phyloP scores from a whole-genome alignment of 352 stramenopile species.

The Pythium aphanidermatum region DNA sequence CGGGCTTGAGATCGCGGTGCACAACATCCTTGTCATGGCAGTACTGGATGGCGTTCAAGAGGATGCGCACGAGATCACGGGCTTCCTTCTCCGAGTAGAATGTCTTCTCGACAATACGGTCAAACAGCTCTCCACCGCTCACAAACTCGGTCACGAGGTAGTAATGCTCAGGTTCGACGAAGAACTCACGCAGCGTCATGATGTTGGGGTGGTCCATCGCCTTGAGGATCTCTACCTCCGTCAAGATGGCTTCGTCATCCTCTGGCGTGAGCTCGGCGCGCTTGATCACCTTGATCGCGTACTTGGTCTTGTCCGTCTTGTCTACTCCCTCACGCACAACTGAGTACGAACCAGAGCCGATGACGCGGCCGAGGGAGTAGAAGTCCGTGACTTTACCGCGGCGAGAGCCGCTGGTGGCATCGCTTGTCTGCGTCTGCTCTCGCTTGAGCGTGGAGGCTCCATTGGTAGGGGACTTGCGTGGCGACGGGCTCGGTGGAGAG shows the following conservation, averaged over 20 bases:
- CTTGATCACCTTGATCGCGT: slow-evolving; percentile 89
- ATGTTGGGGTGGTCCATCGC: slow-evolving; percentile 88
- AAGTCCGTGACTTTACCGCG: slow-evolving; percentile 57
- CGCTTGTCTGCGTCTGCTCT: slow-evolving; percentile 12
- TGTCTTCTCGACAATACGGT: slow-evolving; percentile 86
- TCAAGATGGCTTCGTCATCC: slow-evolving; percentile 73
- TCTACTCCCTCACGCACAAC: slow-evolving; percentile 81
- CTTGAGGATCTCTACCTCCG: slow-evolving; percentile 79
- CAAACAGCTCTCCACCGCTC: slow-evolving; percentile 83
- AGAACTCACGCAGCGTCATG: slow-evolving; percentile 89
- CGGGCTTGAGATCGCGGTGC: slow-evolving; percentile 76
- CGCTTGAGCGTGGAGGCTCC: slow-evolving; percentile 7
- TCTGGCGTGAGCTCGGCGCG: slow-evolving; percentile 60
- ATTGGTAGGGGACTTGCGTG: slow-evolving; percentile 2
- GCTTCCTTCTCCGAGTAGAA: slow-evolving; percentile 86
- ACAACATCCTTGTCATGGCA: slow-evolving; percentile 86
- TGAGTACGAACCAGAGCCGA: slow-evolving; percentile 88
- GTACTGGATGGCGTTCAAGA: slow-evolving; percentile 79
- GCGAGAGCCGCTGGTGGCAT: slow-evolving; percentile 16
- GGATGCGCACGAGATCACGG: slow-evolving; percentile 74
- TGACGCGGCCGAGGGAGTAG: slow-evolving; percentile 73
- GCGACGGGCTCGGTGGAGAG: neutral
- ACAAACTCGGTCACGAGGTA: slow-evolving; percentile 89
- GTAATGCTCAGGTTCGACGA: slow-evolving; percentile 81
- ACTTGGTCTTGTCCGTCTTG: slow-evolving; percentile 74